Conservation (phyloP, 805 yeast species). For the Hanseniaspora guilliermondii region DNA sequence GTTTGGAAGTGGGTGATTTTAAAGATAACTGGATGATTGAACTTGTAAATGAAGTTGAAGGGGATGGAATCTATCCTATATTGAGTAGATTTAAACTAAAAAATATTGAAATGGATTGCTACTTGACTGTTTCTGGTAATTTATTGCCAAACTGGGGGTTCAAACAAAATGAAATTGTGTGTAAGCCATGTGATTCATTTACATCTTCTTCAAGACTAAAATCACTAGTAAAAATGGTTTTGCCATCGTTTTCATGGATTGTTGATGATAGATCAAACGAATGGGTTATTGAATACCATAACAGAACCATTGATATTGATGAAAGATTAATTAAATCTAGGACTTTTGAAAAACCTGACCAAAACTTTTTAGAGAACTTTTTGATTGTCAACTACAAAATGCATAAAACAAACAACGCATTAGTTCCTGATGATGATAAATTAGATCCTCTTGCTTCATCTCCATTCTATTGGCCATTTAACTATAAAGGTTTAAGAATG, state of each 20-base stretch:
- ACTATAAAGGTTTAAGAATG: constrained; percentile 61
- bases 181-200: constrained; percentile 39
- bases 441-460: constrained; percentile 56
- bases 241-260: constrained; percentile 29
- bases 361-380: constrained; percentile 66
- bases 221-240: not conserved
- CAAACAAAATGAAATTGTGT: constrained; percentile 90
- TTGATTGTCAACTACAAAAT: constrained; percentile 65
- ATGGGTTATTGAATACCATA: constrained; percentile 75
- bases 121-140: constrained; percentile 71
- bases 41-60: constrained; percentile 45
- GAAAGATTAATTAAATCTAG: constrained; percentile 42
- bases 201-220: not conserved
- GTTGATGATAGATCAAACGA: constrained; percentile 70
- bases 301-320: constrained; percentile 27
- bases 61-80: constrained; percentile 53
- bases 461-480: constrained; percentile 87
- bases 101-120: constrained; percentile 61
- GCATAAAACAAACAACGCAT: constrained; percentile 79
- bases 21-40: constrained; percentile 73
- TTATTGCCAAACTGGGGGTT: constrained; percentile 94
- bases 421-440: constrained; percentile 67
- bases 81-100: constrained; percentile 71
- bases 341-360: constrained; percentile 44
- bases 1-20: constrained; percentile 48